Conservation (phyloP, 768 basidiomycete species). For the Kwoniella botswanensis region DNA sequence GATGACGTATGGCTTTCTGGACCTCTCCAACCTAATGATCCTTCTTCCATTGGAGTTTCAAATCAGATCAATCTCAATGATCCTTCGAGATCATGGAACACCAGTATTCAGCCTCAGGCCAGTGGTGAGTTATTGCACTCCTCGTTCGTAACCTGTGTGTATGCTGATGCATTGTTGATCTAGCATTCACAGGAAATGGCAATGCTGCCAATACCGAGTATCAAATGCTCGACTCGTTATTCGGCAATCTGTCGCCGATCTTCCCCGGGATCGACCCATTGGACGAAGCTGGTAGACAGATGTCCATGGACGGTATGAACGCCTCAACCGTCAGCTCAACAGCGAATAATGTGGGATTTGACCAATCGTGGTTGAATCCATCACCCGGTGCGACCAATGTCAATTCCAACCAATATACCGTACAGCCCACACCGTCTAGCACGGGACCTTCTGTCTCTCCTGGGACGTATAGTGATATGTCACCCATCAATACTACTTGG, state of each 20-base stretch:
- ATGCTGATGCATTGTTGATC: neutral
- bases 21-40: slow-evolving; percentile 7
- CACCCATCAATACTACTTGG: slow-evolving; percentile 21
- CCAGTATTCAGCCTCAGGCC: slow-evolving; percentile 3
- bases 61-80: neutral
- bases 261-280: slow-evolving; percentile 33
- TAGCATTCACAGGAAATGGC: slow-evolving; percentile 68
- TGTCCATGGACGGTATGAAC: slow-evolving; percentile 21
- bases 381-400: slow-evolving; percentile 12
- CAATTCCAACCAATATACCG: slow-evolving; percentile 2
- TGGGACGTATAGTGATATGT: slow-evolving; percentile 17
- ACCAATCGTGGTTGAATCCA: slow-evolving; percentile 24
- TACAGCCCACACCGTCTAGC: slow-evolving; percentile 20
- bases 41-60: neutral
- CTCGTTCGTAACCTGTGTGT: no score
- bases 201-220: slow-evolving; percentile 94
- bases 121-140: neutral
- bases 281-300: slow-evolving; percentile 22
- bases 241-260: slow-evolving; percentile 63
- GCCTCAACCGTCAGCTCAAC: slow-evolving; percentile 1
- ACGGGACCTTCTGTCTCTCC: slow-evolving; percentile 22
- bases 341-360: slow-evolving; percentile 6
- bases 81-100: slow-evolving; percentile 9
- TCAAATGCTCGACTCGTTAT: slow-evolving; percentile 87
- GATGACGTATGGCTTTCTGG: slow-evolving; percentile 35